Base-by-base conservation (phyloP, 352 stramenopile species). In the Lagenidium sp. region DNA sequence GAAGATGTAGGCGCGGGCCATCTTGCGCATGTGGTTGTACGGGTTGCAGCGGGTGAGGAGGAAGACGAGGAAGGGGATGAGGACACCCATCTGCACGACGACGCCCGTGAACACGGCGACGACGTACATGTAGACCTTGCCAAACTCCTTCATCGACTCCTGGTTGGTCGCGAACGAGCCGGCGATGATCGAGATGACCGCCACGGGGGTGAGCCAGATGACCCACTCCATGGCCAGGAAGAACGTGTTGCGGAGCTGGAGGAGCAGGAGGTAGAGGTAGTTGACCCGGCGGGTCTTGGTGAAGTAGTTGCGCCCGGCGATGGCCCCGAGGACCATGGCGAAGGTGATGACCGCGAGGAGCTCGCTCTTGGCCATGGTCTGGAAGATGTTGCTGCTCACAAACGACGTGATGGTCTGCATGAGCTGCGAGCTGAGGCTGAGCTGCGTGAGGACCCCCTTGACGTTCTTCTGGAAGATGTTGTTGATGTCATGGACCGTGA, bases 161-260 rank as follows among this genome's bases (percentile, higher is more conserved):
- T 53, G 60, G 55, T 84, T 78, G 6, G 53, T 62, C 1, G 73
- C 65, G 47, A 85, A 83, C 20, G 73, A 58, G 1, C 70, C 75
- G 4, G 65, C 59, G 24, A 87, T 68, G 41, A 77, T 81, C 7
- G 71, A 90, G 2, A 85, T 46, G 32, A 86, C 68, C 4, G 75
- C 78, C 0, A 74, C 47, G 1, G 75, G 72, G n/a, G 75, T 82
- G 36, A 77, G 45, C 54, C 51, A 80, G 21, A 85, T 84, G 28
- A 82, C 63, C 62, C 69, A 85, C 46, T 85, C 60, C 44, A 88
- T 70, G 12, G 72, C 53, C 23, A 85, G 34, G 41, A 87, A 85
- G 46, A 87, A 77, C 12, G 71, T 74, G 54, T 85, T 83, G 38
- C 74, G 74, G 2, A 82, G 44, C 53, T 89, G 77, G 6, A 87